These are phyloP conservation scores for Calycina herbarum DNA, from an alignment of 2,329 filamentous ascomycete species.

Conservation along the genomic window DNA sequence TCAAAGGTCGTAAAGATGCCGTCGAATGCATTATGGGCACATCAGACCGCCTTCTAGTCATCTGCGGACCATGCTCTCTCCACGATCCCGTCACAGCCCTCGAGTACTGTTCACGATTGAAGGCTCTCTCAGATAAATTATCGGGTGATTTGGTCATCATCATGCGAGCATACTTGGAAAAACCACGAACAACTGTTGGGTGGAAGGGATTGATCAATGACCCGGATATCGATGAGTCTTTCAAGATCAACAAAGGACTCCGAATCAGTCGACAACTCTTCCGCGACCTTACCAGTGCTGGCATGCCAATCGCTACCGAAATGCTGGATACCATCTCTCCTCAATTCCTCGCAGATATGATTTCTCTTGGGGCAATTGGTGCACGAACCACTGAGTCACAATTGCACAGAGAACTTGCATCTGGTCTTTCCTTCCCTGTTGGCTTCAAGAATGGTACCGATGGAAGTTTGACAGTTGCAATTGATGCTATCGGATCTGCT, in stretches of 20 bases:
- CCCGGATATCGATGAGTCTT: conserved; percentile 94
- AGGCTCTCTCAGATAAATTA: conserved; percentile 75
- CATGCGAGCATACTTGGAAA: conserved; percentile 99
- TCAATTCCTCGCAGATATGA: conserved; percentile 94
- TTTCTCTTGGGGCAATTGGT: conserved; percentile 93
- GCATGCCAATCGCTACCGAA: conserved; percentile 94
- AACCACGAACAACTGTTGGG: conserved; percentile 95
- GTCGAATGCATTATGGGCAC: conserved; percentile 38
- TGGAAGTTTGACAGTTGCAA: conserved; percentile 84
- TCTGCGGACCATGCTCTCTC: conserved; percentile 95
- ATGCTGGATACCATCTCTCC: conserved; percentile 99
- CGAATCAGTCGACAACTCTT: conserved; percentile 91
- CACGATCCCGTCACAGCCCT: conserved; percentile 87
- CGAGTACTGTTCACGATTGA: conserved; percentile 82
- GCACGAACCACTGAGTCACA: conserved; percentile 96
- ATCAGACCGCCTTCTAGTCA: conserved; percentile 81
- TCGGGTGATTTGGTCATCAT: conserved; percentile 83
- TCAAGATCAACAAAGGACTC: conserved; percentile 98
- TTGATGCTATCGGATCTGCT: conserved; percentile 90
- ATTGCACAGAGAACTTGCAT: conserved; percentile 92
- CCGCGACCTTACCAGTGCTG: conserved; percentile 79
- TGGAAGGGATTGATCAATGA: conserved; percentile 99
- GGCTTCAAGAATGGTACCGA: conserved; percentile 99
- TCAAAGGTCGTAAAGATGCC: conserved; percentile 67
- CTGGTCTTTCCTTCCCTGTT: conserved; percentile 93